These are phyloP conservation scores for Stagonosporopsis chrysanthemi DNA, from an alignment of 2,329 filamentous ascomycete genomes.

Conservation along the genomic window DNA sequence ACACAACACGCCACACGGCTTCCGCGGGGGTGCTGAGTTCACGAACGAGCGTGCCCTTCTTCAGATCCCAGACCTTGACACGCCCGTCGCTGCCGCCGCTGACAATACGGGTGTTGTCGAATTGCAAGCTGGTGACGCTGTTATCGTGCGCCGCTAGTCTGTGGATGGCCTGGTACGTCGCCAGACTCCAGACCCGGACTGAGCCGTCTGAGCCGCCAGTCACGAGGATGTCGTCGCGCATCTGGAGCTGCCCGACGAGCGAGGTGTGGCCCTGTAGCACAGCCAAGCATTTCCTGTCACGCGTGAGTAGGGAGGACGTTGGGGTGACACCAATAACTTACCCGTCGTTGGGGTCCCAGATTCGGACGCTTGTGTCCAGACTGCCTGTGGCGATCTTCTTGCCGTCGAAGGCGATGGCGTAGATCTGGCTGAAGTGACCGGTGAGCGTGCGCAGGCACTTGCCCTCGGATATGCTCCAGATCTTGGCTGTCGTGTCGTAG, in stretches of 20 bases:
- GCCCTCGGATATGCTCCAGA: conserved; percentile 98
- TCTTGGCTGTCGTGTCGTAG: conserved; percentile 95
- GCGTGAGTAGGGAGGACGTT: conserved; percentile 21
- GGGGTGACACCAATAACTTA: conserved; percentile 56
- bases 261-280: conserved; percentile 97
- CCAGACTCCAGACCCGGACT: conserved; percentile 93
- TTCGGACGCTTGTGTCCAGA: conserved; percentile 93
- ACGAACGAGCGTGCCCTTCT: conserved; percentile 86
- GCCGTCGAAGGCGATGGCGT: conserved; percentile 97
- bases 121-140: conserved; percentile 96
- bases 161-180: conserved; percentile 90
- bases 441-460: conserved; percentile 88
- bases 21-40: conserved; percentile 92
- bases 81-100: conserved; percentile 96
- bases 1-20: conserved; percentile 96
- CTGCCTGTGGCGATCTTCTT: conserved; percentile 92
- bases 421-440: conserved; percentile 98
- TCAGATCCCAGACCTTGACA: conserved; percentile 97
- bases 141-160: conserved; percentile 96
- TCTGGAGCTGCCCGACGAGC: conserved; percentile 93
- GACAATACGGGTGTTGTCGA: conserved; percentile 93
- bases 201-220: conserved; percentile 96
- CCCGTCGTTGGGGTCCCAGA: conserved; percentile 93
- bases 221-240: conserved; percentile 92
- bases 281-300: conserved; percentile 73